These are phyloP conservation scores for Castanea crenata DNA, from an alignment of 306 rosid genomes.

Conservation along the genomic window DNA sequence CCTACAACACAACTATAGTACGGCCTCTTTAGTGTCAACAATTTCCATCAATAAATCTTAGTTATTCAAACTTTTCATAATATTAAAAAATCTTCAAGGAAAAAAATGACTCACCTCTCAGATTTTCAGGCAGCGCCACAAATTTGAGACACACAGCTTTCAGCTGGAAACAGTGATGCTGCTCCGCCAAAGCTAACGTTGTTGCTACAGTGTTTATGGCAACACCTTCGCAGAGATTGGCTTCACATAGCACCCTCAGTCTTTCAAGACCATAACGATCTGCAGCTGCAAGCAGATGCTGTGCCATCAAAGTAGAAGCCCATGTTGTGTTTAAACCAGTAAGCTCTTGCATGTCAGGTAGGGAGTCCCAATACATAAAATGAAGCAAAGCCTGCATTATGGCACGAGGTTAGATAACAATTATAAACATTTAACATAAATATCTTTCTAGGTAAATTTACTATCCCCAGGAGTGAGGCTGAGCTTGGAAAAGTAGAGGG, in stretches of 20 bases:
- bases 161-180: conserved; percentile 85
- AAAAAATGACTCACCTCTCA: conserved; percentile 48
- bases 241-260: conserved; percentile 68
- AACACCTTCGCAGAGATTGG: conserved; percentile 63
- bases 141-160: conserved; percentile 85
- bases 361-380: conserved; percentile 72
- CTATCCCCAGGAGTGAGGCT: conserved; percentile 21
- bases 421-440: conserved; percentile 21
- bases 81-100: too few relatives aligned
- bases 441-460: conserved; percentile 14
- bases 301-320: conserved; percentile 75
- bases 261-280: conserved; percentile 79
- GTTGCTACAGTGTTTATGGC: conserved; percentile 84
- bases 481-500: neutral
- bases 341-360: conserved; percentile 74
- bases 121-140: conserved; percentile 75
- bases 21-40: neutral
- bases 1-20: neutral
- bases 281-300: conserved; percentile 90
- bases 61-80: too few relatives aligned
- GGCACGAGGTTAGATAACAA: conserved; percentile 10
- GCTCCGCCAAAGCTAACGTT: conserved; percentile 86
- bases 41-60: too few relatives aligned
- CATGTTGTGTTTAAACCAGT: conserved; percentile 62
- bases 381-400: conserved; percentile 73